These are phyloP conservation scores for Globisporangium splendens DNA, from an alignment of 352 stramenopile genomes.

Conservation along the genomic window DNA sequence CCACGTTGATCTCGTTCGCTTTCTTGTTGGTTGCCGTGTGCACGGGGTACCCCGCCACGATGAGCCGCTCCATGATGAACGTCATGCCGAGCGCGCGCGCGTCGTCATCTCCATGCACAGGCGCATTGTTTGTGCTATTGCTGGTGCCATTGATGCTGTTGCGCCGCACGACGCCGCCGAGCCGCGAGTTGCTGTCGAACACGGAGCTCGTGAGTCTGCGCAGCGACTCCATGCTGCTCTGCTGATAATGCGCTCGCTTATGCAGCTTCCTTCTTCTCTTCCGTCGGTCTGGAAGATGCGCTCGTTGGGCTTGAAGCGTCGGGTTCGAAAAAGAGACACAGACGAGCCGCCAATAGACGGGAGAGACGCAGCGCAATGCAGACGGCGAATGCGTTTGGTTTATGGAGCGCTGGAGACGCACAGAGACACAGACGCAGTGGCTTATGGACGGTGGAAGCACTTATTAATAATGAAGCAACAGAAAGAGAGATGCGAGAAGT, in stretches of 20 bases:
- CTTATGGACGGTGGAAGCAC: no score
- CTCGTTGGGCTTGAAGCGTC: not conserved
- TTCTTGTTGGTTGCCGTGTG: constrained; percentile 64
- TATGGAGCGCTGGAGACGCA: no score
- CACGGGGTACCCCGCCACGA: constrained; percentile 58
- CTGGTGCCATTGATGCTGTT: constrained; percentile 31
- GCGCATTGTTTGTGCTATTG: constrained; percentile 9
- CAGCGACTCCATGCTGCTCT: constrained; percentile 57
- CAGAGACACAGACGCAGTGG: no score
- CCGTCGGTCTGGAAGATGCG: not conserved
- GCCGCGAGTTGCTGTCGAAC: constrained; percentile 38
- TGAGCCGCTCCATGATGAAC: constrained; percentile 63
- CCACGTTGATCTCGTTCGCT: constrained; percentile 63
- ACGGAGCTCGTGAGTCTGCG: constrained; percentile 71
- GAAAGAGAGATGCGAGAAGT: no score
- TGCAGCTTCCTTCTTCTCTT: not conserved
- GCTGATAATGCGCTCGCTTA: not conserved
- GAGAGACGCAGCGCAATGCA: not conserved
- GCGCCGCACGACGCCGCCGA: constrained; percentile 30
- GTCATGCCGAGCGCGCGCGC: constrained; percentile 59
- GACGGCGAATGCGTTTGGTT: no score
- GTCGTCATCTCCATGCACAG: constrained; percentile 13
- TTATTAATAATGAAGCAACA: no score
- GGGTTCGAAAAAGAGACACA: not conserved
- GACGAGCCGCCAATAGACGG: not conserved